Conservation (phyloP, 1,284 basidiomycete genomes). For the Melampsora larici-populina region DNA sequence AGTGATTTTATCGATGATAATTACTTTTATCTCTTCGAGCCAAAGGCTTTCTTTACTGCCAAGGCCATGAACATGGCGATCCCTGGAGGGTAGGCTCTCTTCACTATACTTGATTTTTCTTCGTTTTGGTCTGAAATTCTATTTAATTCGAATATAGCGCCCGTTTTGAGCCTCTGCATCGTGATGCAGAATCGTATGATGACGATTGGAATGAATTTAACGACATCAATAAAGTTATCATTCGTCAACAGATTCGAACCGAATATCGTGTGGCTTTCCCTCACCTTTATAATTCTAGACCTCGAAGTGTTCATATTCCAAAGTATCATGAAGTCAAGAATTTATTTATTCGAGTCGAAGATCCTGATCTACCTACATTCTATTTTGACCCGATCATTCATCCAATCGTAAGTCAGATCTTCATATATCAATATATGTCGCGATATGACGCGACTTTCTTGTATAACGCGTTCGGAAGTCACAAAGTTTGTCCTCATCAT, state of each 20-base stretch:
- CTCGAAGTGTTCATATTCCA: slow-evolving; percentile 87
- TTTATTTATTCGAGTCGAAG: slow-evolving; percentile 97
- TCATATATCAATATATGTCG: slow-evolving; percentile 48
- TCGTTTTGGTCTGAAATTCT: slow-evolving; percentile 45
- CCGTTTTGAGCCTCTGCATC: slow-evolving; percentile 55
- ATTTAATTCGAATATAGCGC: slow-evolving; percentile 10
- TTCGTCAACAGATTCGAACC: slow-evolving; percentile 95
- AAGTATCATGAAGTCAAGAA: slow-evolving; percentile 89
- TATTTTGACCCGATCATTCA: slow-evolving; percentile 95
- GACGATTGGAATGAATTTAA: slow-evolving; percentile 99
- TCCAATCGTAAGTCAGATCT: slow-evolving; percentile 59
- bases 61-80: slow-evolving; percentile 79
- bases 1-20: slow-evolving; percentile 80
- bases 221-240: slow-evolving; percentile 99
- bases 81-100: slow-evolving; percentile 89
- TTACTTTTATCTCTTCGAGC: slow-evolving; percentile 82
- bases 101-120: slow-evolving; percentile 12
- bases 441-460: slow-evolving; percentile 21
- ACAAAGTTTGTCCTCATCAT: background rate
- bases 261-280: slow-evolving; percentile 99
- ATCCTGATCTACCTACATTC: slow-evolving; percentile 98
- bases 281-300: slow-evolving; percentile 96
- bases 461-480: background rate
- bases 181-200: slow-evolving; percentile 95
- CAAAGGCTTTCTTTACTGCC: slow-evolving; percentile 96